These are phyloP conservation scores for Aspergillus sp. DNA, from an alignment of 2,329 filamentous ascomycete genomes.

Conservation along the genomic window DNA sequence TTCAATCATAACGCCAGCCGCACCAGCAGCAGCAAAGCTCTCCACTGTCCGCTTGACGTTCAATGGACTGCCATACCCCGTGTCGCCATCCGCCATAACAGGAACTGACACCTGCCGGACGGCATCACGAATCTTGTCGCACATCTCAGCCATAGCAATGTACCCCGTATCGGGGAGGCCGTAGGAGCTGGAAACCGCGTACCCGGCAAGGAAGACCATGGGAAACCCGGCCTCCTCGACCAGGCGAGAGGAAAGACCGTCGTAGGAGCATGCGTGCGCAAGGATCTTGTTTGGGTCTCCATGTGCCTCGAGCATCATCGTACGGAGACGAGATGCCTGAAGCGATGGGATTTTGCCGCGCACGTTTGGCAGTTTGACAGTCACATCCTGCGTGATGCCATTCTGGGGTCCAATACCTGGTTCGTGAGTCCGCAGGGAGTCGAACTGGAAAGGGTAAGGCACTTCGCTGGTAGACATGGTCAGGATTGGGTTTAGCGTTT, in stretches of 20 bases:
- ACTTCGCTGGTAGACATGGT: not conserved
- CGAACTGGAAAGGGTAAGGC: not conserved
- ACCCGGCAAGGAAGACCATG: constrained; percentile 48
- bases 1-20: constrained; percentile 47
- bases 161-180: constrained; percentile 53
- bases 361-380: constrained; percentile 25
- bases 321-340: constrained; percentile 39
- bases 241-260: constrained; percentile 47
- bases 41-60: constrained; percentile 51
- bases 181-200: constrained; percentile 43
- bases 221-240: constrained; percentile 52
- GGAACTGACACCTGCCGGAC: constrained; percentile 41
- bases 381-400: not conserved
- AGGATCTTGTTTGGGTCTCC: constrained; percentile 47
- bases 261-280: constrained; percentile 48
- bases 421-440: not conserved
- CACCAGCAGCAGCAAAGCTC: constrained; percentile 45
- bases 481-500: too few species aligned
- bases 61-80: constrained; percentile 52
- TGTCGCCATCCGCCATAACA: constrained; percentile 51
- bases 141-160: constrained; percentile 52
- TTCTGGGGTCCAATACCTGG: not conserved
- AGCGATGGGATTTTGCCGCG: constrained; percentile 43
- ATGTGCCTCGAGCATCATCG: constrained; percentile 38
- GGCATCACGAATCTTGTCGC: constrained; percentile 48